These are phyloP conservation scores for Pichia sp. DNA, from an alignment of 1,139 yeast genomes.

Conservation along the genomic window DNA sequence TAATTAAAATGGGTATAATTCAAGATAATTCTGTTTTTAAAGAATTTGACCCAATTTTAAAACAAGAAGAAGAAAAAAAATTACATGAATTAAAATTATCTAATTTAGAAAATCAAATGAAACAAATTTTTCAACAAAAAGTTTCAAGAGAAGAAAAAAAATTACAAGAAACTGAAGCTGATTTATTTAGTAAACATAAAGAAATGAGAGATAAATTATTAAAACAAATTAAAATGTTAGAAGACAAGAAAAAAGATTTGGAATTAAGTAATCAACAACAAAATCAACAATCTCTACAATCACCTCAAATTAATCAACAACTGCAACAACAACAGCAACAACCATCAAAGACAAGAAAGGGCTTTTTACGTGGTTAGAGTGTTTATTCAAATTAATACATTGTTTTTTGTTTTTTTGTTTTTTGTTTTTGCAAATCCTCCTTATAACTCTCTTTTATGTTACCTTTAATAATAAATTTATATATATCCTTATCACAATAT, in stretches of 20 bases:
- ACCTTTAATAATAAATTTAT: too few species aligned
- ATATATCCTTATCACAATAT: too few species aligned
- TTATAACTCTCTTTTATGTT: too few species aligned
- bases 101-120: constrained; percentile 96
- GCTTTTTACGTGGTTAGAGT: constrained; percentile 45
- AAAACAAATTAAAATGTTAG: constrained; percentile 82
- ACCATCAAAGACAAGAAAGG: constrained; percentile 52
- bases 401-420: neutral
- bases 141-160: constrained; percentile 96
- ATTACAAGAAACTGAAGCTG: constrained; percentile 95
- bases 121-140: constrained; percentile 92
- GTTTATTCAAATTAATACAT: neutral
- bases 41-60: constrained; percentile 88
- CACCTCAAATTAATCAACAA: constrained; percentile 1
- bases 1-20: constrained; percentile 75
- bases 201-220: constrained; percentile 94
- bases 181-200: constrained; percentile 88
- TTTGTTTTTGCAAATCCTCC: too few species aligned
- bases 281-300: constrained; percentile 1
- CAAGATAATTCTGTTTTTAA: constrained; percentile 90
- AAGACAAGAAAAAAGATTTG: constrained; percentile 81
- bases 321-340: constrained; percentile 20
- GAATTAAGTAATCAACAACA: constrained; percentile 34
- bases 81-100: constrained; percentile 91
- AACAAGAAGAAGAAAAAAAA: constrained; percentile 90